These are phyloP conservation scores for Agrocybe pediades DNA, from an alignment of 768 basidiomycete genomes.

Conservation along the genomic window DNA sequence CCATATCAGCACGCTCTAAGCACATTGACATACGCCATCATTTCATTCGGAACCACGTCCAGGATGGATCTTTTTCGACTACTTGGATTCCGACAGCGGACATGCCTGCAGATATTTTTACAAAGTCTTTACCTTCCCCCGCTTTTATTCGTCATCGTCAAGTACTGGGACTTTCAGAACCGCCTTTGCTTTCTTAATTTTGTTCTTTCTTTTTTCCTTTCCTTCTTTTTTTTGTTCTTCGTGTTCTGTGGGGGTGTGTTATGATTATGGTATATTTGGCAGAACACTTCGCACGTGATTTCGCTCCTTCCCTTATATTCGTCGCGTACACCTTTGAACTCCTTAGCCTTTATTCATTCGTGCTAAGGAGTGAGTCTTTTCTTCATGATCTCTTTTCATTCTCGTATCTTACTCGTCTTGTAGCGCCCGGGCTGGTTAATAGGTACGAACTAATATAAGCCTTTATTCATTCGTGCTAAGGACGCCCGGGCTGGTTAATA, in stretches of 20 bases:
- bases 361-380: no score
- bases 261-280: no score
- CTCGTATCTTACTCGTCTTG: no score
- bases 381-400: no score
- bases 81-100: constrained; percentile 30
- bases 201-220: not conserved
- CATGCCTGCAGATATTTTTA: constrained; percentile 42
- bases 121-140: constrained; percentile 31
- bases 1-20: constrained; percentile 29
- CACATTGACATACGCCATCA: constrained; percentile 31
- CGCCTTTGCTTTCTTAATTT: constrained; percentile 14
- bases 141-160: constrained; percentile 14
- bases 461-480: no score
- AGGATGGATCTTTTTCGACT: constrained; percentile 16
- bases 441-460: no score
- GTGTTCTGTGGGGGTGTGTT: not conserved
- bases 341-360: no score
- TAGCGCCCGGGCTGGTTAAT: no score
- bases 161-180: constrained; percentile 4
- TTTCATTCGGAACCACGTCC: constrained; percentile 33
- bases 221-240: not conserved
- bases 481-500: no score
- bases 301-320: no score
- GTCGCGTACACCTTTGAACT: no score
- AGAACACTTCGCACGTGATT: no score